Conservation (phyloP, 140 eudicot genomes). For the Flaveria floridana region DNA sequence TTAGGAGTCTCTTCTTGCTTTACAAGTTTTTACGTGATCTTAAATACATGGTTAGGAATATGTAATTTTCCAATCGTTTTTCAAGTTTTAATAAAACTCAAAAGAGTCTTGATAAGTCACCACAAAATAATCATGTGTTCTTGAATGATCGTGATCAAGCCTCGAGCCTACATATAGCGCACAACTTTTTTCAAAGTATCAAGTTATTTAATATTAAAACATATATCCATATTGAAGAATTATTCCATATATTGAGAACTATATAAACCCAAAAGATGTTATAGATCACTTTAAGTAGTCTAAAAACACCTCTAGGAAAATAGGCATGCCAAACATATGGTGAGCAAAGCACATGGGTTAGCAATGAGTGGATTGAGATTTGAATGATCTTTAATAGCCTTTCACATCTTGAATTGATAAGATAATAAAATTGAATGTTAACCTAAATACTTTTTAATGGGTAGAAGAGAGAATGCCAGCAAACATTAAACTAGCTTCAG, state of each 20-base stretch:
- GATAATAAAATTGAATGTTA: not conserved
- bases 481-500: not conserved
- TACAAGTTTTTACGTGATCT: no score
- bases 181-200: not conserved
- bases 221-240: not conserved
- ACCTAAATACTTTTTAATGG: not conserved
- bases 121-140: no score
- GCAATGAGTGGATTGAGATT: not conserved
- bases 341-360: not conserved
- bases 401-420: slow-evolving; percentile 1
- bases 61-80: no score
- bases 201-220: not conserved
- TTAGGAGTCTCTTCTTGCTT: no score
- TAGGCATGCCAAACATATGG: not conserved
- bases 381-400: not conserved
- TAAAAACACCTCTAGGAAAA: not conserved
- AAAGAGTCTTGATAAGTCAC: no score
- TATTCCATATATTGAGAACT: not conserved
- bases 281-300: slow-evolving; percentile 1
- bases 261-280: not conserved
- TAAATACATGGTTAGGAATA: no score
- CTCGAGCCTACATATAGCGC: not conserved
- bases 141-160: no score
- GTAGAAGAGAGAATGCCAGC: slow-evolving; percentile 8
- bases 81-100: no score